Conservation (phyloP, 2,329 filamentous ascomycete genomes). For the Aaosphaeria arxii region DNA sequence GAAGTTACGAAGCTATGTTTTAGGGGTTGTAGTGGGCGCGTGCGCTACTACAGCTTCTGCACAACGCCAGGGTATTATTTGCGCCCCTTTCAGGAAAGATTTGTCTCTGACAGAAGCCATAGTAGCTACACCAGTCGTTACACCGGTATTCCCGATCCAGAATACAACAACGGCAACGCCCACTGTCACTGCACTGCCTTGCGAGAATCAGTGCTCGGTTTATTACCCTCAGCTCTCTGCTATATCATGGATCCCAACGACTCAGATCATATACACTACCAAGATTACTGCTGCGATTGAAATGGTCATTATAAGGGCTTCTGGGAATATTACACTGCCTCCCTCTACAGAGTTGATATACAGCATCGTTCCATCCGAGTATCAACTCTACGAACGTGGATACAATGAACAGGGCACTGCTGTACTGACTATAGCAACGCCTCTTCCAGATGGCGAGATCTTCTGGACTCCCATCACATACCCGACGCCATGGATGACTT, state of each 20-base stretch:
- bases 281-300: constrained; percentile 16
- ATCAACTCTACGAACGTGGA: not conserved
- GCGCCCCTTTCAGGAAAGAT: not conserved
- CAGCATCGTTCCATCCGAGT: constrained; percentile 3
- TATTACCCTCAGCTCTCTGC: constrained; percentile 3
- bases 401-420: constrained; percentile 7
- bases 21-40: too few relatives aligned
- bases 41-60: too few relatives aligned
- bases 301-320: constrained; percentile 3
- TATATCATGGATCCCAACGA: constrained; percentile 12
- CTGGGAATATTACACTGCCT: constrained; percentile 1
- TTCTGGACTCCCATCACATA: constrained; percentile 7
- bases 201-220: constrained; percentile 3
- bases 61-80: constrained; percentile 1
- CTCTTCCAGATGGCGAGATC: constrained; percentile 1
- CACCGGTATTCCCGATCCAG: constrained; percentile 1
- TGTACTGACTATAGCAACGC: constrained; percentile 4
- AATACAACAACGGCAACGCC: constrained; percentile 1
- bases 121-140: not conserved
- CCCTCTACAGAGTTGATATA: constrained; percentile 2
- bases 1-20: not conserved
- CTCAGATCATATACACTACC: constrained; percentile 13
- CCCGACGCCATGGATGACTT: constrained; percentile 15
- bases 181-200: constrained; percentile 1
- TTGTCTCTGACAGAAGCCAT: not conserved